Evolutionary conservation across 805 yeast species (phyloP), one percentile per base, ranked within the genome.

Genomic region (Monosporozyma unispora): DNA sequence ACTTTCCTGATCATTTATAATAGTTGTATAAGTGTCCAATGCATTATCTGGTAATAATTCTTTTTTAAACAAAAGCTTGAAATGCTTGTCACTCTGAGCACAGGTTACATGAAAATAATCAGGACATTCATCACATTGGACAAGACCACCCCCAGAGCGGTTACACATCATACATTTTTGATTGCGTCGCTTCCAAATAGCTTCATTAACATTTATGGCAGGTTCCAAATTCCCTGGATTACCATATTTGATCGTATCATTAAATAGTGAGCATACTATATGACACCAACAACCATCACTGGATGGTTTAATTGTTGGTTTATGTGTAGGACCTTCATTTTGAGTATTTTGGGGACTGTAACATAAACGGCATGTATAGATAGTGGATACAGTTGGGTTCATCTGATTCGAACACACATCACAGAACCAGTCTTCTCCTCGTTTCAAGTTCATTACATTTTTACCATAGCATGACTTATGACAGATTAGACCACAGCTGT

Each of bases 251-350:
- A 75, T 61, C n/a, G 69, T 67, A 4, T 76, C 66, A 27, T 70
- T 68, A 60, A 81, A 81, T 0, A 84, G 46, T 0, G 90, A 82
- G 66, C 97, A 89, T 2, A 78, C 52, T 2, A 83, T 68, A 69
- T 89, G 96, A 31, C 81, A 80, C 96, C 96, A 89, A 50, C 74
- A 71, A 1, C 86, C 86, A 49, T 73, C 77, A 3, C 60, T 55
- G 0, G 93, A 80, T n/a, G 87, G 73, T 58, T 85, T 84, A 1
- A 74, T 73, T 39, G 55, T 46, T 2, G 66, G 61, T 7, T 65
- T 63, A 1, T 81, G 79, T 19, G 64, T 58, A 19, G 73, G 69
- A 2, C 76, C 69, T 12, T 71, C 61, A 52, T 73, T 80, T 52
- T 71, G 69, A 54, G 77, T 76, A 18, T 68, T 58, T 44, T 79